phyloP scores from a whole-genome alignment of 768 basidiomycete genomes.

The Pulveroboletus frians region DNA sequence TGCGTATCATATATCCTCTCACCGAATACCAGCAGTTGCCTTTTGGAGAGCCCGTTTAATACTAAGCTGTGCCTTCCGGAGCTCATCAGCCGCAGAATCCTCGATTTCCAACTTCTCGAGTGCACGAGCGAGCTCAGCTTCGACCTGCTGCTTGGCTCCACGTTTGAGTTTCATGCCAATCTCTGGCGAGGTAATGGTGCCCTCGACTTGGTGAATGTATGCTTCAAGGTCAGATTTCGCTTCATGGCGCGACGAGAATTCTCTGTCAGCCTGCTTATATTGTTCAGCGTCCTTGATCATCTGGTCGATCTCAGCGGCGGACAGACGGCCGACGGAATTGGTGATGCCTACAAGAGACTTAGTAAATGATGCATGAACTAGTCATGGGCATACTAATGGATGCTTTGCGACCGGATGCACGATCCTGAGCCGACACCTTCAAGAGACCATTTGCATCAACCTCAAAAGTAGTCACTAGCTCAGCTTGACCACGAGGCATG shows the following conservation, averaged over 20 bases:
- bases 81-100: slow-evolving; percentile 88
- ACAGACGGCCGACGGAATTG: slow-evolving; percentile 98
- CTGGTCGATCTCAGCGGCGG: slow-evolving; percentile 96
- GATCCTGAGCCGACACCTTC: slow-evolving; percentile 98
- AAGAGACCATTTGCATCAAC: slow-evolving; percentile 98
- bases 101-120: slow-evolving; percentile 98
- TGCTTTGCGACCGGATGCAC: slow-evolving; percentile 98
- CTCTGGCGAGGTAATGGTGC: slow-evolving; percentile 92
- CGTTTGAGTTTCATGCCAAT: slow-evolving; percentile 99
- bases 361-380: background rate
- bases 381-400: slow-evolving; percentile 71
- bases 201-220: slow-evolving; percentile 95
- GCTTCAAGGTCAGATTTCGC: slow-evolving; percentile 98
- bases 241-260: slow-evolving; percentile 96
- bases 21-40: slow-evolving; percentile 88
- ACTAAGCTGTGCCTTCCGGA: slow-evolving; percentile 91
- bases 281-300: slow-evolving; percentile 99
- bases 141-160: slow-evolving; percentile 89
- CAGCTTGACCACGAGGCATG: slow-evolving; percentile 98
- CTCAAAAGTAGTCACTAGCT: slow-evolving; percentile 99
- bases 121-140: slow-evolving; percentile 95
- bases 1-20: slow-evolving; percentile 23
- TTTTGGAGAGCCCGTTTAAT: slow-evolving; percentile 98
- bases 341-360: slow-evolving; percentile 66
- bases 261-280: slow-evolving; percentile 94